phyloP scores from a whole-genome alignment of 139 green algal genomes.

The Chara braunii region DNA sequence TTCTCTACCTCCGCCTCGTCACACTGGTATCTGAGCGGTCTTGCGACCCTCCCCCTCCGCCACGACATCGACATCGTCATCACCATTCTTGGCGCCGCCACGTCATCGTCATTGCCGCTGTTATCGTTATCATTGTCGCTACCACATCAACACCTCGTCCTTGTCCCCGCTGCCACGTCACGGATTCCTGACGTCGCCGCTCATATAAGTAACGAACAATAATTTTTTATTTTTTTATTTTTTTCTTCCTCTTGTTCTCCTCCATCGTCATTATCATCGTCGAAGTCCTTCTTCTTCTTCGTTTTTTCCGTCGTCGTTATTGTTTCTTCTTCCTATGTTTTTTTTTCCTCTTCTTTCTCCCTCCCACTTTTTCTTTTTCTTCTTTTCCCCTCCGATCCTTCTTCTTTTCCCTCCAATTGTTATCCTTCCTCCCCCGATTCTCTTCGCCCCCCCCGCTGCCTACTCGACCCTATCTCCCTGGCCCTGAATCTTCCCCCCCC shows the following conservation, averaged over 20 bases:
- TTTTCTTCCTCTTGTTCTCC: background rate
- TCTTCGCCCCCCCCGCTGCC: background rate
- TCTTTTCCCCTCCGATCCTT: background rate
- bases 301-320: background rate
- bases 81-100: background rate
- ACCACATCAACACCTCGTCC: background rate
- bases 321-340: background rate
- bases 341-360: background rate
- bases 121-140: background rate
- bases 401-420: background rate
- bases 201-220: background rate
- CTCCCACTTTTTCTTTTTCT: background rate
- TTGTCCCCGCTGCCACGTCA: background rate
- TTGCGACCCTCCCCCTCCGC: background rate
- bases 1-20: background rate
- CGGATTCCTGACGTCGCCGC: background rate
- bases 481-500: too few species aligned
- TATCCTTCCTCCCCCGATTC: background rate
- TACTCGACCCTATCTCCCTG: conserved; percentile 6
- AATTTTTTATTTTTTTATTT: background rate
- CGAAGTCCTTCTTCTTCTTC: background rate
- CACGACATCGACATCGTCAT: background rate
- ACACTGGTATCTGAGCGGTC: background rate
- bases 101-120: background rate
- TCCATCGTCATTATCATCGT: background rate